A percentile compares a stretch with the other conserved stretches of the same genome.
Evolutionary conservation across 164 flowering plant species (phyloP).

Genomic region (Umbellularia californica): DNA sequence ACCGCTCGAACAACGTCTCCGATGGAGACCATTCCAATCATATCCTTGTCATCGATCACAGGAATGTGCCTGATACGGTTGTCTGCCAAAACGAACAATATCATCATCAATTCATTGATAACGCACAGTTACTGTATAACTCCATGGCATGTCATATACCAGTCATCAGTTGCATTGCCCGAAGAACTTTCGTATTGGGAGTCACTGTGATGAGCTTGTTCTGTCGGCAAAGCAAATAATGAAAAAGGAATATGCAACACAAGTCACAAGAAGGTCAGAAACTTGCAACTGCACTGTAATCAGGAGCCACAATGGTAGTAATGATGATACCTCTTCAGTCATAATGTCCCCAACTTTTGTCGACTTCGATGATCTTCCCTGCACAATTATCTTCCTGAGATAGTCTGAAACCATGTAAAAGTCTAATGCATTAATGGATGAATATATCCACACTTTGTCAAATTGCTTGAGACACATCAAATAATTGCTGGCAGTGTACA

Average conservation of each 20-base stretch:
- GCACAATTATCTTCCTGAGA: conserved; percentile 96
- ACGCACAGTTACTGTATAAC: conserved; percentile 14
- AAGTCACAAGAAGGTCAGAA: neutral
- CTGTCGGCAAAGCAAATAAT: conserved; percentile 38
- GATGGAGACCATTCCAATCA: conserved; percentile 97
- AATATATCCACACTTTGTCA: no score
- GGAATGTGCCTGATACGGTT: conserved; percentile 99
- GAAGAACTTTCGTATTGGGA: conserved; percentile 86
- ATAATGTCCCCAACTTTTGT: conserved; percentile 98
- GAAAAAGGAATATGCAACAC: conserved; percentile 9
- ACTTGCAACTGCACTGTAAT: neutral
- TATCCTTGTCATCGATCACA: conserved; percentile 55
- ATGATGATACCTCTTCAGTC: conserved; percentile 87
- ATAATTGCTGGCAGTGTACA: no score
- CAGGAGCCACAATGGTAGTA: neutral
- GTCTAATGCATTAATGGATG: no score
- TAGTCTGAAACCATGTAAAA: conserved; percentile 54
- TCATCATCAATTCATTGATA: conserved; percentile 8
- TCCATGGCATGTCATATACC: conserved; percentile 47
- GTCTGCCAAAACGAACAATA: conserved; percentile 39
- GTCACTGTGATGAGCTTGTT: conserved; percentile 97
- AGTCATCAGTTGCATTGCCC: conserved; percentile 98
- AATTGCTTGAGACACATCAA: no score
- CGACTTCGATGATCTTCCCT: conserved; percentile 96
- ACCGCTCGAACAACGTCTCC: conserved; percentile 99